Percentiles rank a stretch among this genome's conserved stretches.
phyloP scores from a whole-genome alignment of 192 early-diverging fungal species.

The Physocladia obscura region DNA sequence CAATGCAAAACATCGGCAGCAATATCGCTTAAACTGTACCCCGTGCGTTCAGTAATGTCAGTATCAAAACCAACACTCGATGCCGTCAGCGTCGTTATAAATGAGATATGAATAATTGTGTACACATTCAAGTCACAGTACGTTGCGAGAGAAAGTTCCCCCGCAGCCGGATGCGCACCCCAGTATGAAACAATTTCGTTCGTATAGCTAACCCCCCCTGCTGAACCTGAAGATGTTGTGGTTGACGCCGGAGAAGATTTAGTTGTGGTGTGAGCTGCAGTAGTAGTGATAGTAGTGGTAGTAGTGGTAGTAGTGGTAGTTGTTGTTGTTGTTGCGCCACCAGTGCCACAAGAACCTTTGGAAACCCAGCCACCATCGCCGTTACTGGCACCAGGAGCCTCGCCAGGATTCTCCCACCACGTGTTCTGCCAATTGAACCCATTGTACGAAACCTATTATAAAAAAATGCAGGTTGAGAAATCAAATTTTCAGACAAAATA shows the following conservation, averaged over 20 bases:
- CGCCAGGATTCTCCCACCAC: slow-evolving; percentile 12
- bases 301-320: background rate
- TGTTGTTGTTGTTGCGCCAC: background rate
- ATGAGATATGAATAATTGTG: slow-evolving; percentile 6
- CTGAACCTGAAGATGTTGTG: background rate
- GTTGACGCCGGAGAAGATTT: background rate
- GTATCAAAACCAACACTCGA: background rate
- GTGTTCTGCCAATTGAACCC: background rate
- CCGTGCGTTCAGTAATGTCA: background rate
- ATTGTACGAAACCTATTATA: slow-evolving; percentile 16
- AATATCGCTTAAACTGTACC: slow-evolving; percentile 19
- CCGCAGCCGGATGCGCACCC: slow-evolving; percentile 1
- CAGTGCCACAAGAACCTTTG: background rate
- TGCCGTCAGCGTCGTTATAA: background rate
- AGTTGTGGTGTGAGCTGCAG: background rate
- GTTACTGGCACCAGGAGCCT: background rate
- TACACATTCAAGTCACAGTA: slow-evolving; percentile 1
- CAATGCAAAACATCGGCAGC: slow-evolving; percentile 65
- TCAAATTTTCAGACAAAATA: no score
- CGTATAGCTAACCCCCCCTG: no score
- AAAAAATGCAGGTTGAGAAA: no score
- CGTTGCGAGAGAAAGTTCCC: background rate
- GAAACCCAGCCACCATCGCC: slow-evolving; percentile 5
- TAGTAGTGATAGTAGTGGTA: background rate
- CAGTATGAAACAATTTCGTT: background rate